phyloP scores from a whole-genome alignment of 768 basidiomycete genomes.

The Phlebiopsis flavidoalba region DNA sequence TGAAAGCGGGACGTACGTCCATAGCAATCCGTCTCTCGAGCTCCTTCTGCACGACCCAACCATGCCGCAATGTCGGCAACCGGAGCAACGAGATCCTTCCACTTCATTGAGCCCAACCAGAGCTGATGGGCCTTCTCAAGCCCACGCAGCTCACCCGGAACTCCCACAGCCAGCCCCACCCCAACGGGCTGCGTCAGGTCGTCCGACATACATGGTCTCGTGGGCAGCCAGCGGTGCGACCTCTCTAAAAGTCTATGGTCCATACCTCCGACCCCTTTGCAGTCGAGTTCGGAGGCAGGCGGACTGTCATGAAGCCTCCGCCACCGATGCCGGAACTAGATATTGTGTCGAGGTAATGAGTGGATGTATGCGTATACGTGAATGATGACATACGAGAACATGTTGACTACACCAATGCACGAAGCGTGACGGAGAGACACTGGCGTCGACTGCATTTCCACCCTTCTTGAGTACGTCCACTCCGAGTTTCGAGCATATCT shows the following conservation, averaged over 20 bases:
- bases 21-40: slow-evolving; percentile 56
- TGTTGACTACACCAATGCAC: slow-evolving; percentile 80
- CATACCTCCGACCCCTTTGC: slow-evolving; percentile 48
- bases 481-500: slow-evolving; percentile 81
- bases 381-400: slow-evolving; percentile 68
- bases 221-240: slow-evolving; percentile 72
- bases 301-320: slow-evolving; percentile 82
- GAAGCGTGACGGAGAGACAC: slow-evolving; percentile 73
- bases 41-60: slow-evolving; percentile 78
- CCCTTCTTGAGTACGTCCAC: slow-evolving; percentile 71
- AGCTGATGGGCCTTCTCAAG: slow-evolving; percentile 76
- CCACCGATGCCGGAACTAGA: slow-evolving; percentile 79
- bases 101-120: slow-evolving; percentile 80
- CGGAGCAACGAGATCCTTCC: slow-evolving; percentile 75
- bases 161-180: slow-evolving; percentile 87
- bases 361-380: slow-evolving; percentile 7
- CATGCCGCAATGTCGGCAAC: slow-evolving; percentile 67
- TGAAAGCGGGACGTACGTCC: slow-evolving; percentile 38
- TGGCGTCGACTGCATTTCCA: slow-evolving; percentile 90
- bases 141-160: slow-evolving; percentile 89
- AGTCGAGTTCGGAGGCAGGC: slow-evolving; percentile 53
- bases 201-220: slow-evolving; percentile 66
- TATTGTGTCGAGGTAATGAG: neutral
- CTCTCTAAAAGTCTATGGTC: slow-evolving; percentile 86
- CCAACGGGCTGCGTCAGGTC: slow-evolving; percentile 47